Conservation (phyloP, 805 yeast species). For the Wickerhamomyces ciferrii region DNA sequence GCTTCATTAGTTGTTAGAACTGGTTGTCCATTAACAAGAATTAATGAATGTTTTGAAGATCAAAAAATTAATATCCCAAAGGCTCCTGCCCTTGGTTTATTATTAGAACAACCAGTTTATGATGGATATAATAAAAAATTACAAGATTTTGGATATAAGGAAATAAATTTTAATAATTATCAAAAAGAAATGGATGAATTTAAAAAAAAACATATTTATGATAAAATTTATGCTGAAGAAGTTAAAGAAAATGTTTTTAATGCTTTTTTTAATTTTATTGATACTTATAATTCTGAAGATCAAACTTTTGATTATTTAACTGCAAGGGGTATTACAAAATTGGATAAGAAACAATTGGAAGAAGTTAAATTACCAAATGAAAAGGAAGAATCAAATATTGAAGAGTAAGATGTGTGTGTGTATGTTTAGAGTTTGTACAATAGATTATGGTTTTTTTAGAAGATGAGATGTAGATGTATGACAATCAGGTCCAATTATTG, state of each 20-base stretch:
- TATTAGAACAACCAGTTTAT: conserved; percentile 89
- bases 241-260: conserved; percentile 81
- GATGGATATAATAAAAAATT: conserved; percentile 75
- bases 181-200: conserved; percentile 73
- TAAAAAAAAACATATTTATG: conserved; percentile 85
- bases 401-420: background rate
- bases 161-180: conserved; percentile 62
- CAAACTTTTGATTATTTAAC: conserved; percentile 37
- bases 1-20: conserved; percentile 82
- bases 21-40: conserved; percentile 75
- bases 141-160: conserved; percentile 71
- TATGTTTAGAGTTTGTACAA: no score
- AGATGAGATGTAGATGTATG: no score
- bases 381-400: conserved; percentile 6
- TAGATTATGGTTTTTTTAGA: no score
- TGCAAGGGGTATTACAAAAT: conserved; percentile 32
- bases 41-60: conserved; percentile 69
- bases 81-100: conserved; percentile 92
- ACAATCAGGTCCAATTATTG: no score
- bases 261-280: conserved; percentile 89
- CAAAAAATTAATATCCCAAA: conserved; percentile 86
- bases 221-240: conserved; percentile 88
- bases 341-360: conserved; percentile 9
- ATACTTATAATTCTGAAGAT: conserved; percentile 67
- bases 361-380: conserved; percentile 20